Percentiles rank a stretch among this genome's conserved stretches.
These are phyloP conservation scores for Globisporangium spinosum DNA, from an alignment of 352 stramenopile species.

Conservation along the genomic window DNA sequence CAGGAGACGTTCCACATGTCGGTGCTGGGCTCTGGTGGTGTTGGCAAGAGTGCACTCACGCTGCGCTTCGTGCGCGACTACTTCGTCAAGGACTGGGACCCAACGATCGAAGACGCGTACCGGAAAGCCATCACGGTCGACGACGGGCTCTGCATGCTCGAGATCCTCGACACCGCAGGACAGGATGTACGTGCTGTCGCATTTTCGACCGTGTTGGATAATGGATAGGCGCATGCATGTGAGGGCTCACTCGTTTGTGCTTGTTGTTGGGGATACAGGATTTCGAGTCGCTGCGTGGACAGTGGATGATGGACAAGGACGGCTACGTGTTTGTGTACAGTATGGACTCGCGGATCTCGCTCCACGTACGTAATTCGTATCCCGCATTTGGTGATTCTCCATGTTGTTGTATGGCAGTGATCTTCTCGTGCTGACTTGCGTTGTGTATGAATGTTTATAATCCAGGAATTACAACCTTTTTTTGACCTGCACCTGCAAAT, in stretches of 20 bases:
- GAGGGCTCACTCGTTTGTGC: not conserved
- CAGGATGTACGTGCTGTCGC: slow-evolving; percentile 67
- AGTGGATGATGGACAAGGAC: slow-evolving; percentile 92
- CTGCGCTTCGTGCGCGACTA: slow-evolving; percentile 88
- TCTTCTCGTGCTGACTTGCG: not conserved
- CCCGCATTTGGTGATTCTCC: not conserved
- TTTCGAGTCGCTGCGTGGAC: slow-evolving; percentile 84
- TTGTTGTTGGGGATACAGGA: slow-evolving; percentile 33
- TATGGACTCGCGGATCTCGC: slow-evolving; percentile 85
- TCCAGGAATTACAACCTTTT: slow-evolving; percentile 82
- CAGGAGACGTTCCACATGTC: slow-evolving; percentile 87
- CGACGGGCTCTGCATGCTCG: slow-evolving; percentile 82
- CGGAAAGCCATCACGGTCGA: slow-evolving; percentile 85
- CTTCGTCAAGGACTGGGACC: slow-evolving; percentile 91
- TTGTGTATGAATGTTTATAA: not conserved
- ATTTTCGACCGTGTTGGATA: not conserved
- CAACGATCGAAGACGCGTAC: slow-evolving; percentile 91
- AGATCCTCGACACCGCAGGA: slow-evolving; percentile 89
- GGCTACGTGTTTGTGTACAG: slow-evolving; percentile 91
- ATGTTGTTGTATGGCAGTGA: not conserved
- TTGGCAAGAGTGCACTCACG: slow-evolving; percentile 90
- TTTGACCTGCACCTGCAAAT: slow-evolving; percentile 88
- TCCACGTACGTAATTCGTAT: slow-evolving; percentile 47
- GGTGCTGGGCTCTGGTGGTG: slow-evolving; percentile 83
- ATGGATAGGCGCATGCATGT: not conserved